Percentiles rank a stretch among this genome's conserved stretches.
phyloP scores from a whole-genome alignment of 2,329 filamentous ascomycete genomes.

The Scedosporium dehoogii region DNA sequence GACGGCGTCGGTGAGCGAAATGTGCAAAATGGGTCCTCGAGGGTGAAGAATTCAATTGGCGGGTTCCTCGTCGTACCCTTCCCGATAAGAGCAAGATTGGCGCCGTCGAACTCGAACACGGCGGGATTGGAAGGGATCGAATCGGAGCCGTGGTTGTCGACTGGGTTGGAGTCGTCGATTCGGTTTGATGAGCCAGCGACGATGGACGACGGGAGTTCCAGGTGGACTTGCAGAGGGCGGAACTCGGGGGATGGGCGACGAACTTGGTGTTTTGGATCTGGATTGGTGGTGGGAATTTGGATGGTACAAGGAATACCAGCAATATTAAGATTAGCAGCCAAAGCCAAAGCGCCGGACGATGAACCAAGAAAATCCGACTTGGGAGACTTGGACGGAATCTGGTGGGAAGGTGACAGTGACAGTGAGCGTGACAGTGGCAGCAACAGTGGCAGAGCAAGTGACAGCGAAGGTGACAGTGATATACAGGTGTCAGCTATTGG shows the following conservation, averaged over 20 bases:
- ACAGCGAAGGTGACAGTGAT: neutral
- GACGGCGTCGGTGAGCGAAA: constrained; percentile 12
- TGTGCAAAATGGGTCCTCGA: neutral
- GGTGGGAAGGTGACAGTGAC: neutral
- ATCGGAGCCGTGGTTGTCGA: neutral
- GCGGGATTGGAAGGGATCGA: neutral
- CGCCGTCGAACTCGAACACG: neutral
- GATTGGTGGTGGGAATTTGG: neutral
- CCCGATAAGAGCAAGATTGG: neutral
- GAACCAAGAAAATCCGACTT: neutral
- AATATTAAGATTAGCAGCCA: neutral
- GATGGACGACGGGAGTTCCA: neutral
- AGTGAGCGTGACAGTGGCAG: neutral
- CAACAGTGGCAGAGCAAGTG: neutral
- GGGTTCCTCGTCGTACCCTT: neutral
- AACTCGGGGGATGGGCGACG: neutral
- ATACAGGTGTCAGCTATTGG: neutral
- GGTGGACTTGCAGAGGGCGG: neutral
- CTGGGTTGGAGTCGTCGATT: neutral
- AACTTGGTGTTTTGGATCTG: neutral
- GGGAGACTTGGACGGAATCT: too few species aligned
- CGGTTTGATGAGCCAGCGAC: constrained; percentile 5
- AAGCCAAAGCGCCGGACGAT: neutral
- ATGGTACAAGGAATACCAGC: neutral
- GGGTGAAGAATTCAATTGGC: constrained; percentile 3